phyloP scores from a whole-genome alignment of 768 basidiomycete genomes.

The Termitomyces sp. region DNA sequence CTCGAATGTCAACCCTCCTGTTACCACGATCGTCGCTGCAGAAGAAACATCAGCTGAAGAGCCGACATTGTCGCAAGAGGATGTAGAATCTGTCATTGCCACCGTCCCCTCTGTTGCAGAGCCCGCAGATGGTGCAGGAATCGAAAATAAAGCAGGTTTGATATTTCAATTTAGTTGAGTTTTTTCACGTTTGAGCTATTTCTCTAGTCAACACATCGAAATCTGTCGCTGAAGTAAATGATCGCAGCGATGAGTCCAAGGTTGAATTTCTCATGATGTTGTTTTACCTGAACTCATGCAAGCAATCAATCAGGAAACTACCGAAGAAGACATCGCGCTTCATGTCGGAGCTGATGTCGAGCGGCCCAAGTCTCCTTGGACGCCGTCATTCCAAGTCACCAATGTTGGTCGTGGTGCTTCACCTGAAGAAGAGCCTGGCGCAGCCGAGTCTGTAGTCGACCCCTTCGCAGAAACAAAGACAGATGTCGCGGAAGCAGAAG shows the following conservation, averaged over 20 bases:
- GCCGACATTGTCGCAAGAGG: neutral
- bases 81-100: neutral
- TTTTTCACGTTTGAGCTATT: neutral
- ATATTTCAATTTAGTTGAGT: neutral
- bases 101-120: neutral
- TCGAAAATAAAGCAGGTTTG: neutral
- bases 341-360: slow-evolving; percentile 22
- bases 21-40: neutral
- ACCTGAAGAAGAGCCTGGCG: slow-evolving; percentile 10
- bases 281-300: neutral
- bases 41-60: neutral
- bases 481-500: neutral
- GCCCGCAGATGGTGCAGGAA: neutral
- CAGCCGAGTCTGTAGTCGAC: slow-evolving; percentile 1
- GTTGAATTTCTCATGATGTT: neutral
- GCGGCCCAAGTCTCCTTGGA: slow-evolving; percentile 46
- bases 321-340: neutral
- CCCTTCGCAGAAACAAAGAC: neutral
- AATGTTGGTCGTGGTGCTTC: slow-evolving; percentile 26
- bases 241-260: neutral
- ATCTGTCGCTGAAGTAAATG: neutral
- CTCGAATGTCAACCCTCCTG: neutral
- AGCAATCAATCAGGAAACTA: neutral
- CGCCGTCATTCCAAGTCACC: slow-evolving; percentile 47
- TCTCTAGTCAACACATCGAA: neutral